phyloP scores from a whole-genome alignment of 331 rosid genomes.

The Acacia concinna region DNA sequence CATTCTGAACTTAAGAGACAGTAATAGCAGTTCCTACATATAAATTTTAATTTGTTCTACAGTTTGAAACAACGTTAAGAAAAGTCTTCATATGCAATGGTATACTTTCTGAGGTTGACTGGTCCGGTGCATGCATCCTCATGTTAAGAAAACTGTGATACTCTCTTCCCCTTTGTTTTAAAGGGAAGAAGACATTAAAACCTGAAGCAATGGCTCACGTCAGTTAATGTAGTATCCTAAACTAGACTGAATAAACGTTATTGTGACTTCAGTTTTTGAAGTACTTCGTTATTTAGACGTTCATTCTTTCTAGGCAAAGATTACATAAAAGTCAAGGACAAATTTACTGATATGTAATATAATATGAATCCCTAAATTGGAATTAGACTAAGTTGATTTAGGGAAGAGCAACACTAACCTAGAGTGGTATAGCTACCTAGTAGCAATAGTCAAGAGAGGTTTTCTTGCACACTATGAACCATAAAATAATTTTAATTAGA shows the following conservation, averaged over 20 bases:
- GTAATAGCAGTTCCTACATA: background rate
- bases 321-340: background rate
- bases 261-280: background rate
- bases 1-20: background rate
- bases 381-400: no score
- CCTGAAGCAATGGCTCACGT: background rate
- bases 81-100: background rate
- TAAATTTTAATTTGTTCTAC: background rate
- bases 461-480: no score
- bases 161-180: background rate
- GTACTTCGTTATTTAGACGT: background rate
- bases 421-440: no score
- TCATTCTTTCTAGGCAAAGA: background rate
- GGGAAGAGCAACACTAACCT: no score
- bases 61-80: background rate
- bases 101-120: background rate
- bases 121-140: background rate
- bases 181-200: background rate
- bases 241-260: background rate
- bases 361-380: no score
- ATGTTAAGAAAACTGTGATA: no score
- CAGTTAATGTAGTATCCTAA: background rate
- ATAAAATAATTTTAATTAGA: no score
- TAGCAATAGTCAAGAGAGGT: no score
- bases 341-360: background rate